phyloP scores from a whole-genome alignment of 2,329 filamentous ascomycete species.

The Cladophialophora exuberans region DNA sequence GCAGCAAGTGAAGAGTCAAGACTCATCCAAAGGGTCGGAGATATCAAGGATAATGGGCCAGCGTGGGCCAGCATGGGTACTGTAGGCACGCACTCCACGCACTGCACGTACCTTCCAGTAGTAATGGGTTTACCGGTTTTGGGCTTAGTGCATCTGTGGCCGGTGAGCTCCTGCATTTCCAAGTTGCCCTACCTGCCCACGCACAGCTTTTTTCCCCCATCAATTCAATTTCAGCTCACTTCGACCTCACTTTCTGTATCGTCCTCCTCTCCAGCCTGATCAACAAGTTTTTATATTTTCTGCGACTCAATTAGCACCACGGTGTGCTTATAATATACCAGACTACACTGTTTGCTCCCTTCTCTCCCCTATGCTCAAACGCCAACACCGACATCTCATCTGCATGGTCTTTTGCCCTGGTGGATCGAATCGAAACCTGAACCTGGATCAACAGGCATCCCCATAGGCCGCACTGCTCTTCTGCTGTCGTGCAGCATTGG shows the following conservation, averaged over 20 bases:
- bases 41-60: slow-evolving; percentile 4
- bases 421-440: slow-evolving; percentile 2
- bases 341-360: neutral
- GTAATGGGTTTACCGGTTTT: no score
- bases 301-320: no score
- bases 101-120: no score
- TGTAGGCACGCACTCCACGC: no score
- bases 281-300: no score
- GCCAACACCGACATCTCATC: neutral
- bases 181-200: no score
- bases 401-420: slow-evolving; percentile 6
- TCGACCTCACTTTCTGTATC: neutral
- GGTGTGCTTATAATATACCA: no score
- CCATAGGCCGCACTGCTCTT: slow-evolving; percentile 13
- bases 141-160: neutral
- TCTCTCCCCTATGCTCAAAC: neutral
- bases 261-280: no score
- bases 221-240: neutral
- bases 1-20: neutral
- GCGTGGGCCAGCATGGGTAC: no score
- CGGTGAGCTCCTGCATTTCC: slow-evolving; percentile 4
- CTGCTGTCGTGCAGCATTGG: slow-evolving; percentile 9
- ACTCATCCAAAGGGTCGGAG: slow-evolving; percentile 9
- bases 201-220: neutral
- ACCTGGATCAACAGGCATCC: neutral